Percentiles rank a stretch among this genome's conserved stretches.
Conservation (phyloP, 768 basidiomycete genomes). For the Mrakia blollopis region DNA sequence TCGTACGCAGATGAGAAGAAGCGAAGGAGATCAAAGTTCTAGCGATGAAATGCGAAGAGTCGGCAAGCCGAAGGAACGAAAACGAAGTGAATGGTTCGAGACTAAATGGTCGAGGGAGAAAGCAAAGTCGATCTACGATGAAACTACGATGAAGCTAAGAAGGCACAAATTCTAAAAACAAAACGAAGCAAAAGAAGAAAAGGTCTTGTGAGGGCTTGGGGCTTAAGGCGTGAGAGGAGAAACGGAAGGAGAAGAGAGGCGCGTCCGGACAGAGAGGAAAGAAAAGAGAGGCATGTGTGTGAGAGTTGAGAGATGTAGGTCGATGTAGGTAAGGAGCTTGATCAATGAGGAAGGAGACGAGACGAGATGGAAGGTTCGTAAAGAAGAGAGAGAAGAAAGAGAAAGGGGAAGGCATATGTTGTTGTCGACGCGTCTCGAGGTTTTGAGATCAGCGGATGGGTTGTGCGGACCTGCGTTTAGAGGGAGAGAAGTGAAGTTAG, state of each 20-base stretch:
- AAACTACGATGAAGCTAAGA: not conserved
- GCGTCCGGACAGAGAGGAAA: not conserved
- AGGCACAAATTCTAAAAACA: not conserved
- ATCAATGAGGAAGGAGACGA: not conserved
- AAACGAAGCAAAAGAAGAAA: not conserved
- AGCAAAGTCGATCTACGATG: not conserved
- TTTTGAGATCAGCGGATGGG: conserved; percentile 7
- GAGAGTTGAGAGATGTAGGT: not conserved
- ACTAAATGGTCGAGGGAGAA: not conserved
- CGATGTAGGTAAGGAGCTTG: no score
- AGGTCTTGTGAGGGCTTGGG: not conserved
- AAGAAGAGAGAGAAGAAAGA: not conserved
- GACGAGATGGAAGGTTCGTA: not conserved
- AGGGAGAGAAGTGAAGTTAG: not conserved
- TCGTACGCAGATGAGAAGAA: not conserved
- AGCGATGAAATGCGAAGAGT: not conserved
- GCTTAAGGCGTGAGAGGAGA: not conserved
- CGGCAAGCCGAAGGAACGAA: not conserved
- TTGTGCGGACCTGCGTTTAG: not conserved
- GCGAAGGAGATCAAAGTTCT: not conserved
- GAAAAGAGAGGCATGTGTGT: not conserved
- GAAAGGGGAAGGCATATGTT: not conserved
- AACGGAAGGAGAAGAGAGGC: conserved; percentile 5
- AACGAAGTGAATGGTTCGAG: no score
- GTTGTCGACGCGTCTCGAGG: not conserved